Evolutionary conservation across 2,329 filamentous ascomycete genomes (phyloP).

Genomic region (Colletotrichum destructivum): DNA sequence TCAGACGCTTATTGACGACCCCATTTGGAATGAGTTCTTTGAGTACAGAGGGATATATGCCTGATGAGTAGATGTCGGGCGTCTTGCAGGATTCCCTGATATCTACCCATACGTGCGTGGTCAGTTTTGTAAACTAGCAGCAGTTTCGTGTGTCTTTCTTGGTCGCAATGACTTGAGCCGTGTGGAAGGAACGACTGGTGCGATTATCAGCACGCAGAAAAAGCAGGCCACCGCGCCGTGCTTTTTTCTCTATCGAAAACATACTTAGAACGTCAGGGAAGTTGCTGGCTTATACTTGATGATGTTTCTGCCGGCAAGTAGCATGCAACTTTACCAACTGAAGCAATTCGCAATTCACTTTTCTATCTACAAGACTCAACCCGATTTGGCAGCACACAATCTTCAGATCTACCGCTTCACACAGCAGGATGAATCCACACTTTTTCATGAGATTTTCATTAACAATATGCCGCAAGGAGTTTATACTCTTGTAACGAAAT

Average conservation of each 20-base stretch:
- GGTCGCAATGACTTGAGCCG: not conserved
- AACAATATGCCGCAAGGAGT: no score
- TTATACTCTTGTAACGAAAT: not conserved
- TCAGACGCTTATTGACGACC: conserved; percentile 51
- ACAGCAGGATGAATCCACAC: not conserved
- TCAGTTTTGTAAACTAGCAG: not conserved
- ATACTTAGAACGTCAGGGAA: not conserved
- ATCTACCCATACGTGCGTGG: not conserved
- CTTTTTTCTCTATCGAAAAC: not conserved
- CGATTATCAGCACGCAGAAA: not conserved
- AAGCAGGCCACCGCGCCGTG: not conserved
- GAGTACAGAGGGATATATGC: conserved; percentile 55
- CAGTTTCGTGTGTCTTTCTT: not conserved
- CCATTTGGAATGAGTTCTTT: conserved; percentile 55
- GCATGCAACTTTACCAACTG: not conserved
- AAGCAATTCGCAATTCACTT: no score
- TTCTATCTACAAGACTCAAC: not conserved
- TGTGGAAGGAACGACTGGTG: not conserved
- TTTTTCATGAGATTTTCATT: not conserved
- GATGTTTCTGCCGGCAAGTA: not conserved
- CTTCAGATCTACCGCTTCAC: no score
- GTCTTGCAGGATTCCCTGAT: not conserved
- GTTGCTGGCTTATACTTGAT: not conserved
- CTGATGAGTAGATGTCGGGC: not conserved
- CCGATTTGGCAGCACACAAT: not conserved